Evolutionary conservation across 768 basidiomycete species (phyloP).

Genomic region (Xanthoconium stramineum): DNA sequence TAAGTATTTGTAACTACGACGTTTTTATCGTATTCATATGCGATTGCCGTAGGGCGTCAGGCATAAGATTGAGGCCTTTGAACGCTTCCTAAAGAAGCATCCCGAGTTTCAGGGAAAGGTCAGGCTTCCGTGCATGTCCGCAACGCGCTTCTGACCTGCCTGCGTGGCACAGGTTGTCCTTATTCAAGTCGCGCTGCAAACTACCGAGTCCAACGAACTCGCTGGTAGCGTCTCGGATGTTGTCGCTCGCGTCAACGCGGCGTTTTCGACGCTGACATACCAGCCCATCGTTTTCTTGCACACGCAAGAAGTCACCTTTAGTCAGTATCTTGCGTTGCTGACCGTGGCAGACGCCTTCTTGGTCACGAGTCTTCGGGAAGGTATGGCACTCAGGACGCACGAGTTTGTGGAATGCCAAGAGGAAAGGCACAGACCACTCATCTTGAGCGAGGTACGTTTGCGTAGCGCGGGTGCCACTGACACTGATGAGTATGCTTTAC

Average conservation of each 20-base stretch:
- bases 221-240: constrained; percentile 69
- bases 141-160: neutral
- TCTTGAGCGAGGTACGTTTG: constrained; percentile 65
- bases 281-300: constrained; percentile 86
- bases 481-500: neutral
- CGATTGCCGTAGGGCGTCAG: constrained; percentile 53
- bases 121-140: neutral
- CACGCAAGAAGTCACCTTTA: constrained; percentile 80
- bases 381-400: constrained; percentile 80
- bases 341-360: constrained; percentile 84
- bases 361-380: constrained; percentile 80
- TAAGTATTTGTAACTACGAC: constrained; percentile 11
- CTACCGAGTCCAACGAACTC: constrained; percentile 70
- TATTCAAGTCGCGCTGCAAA: constrained; percentile 85
- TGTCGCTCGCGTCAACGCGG: constrained; percentile 77
- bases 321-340: constrained; percentile 78
- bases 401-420: constrained; percentile 88
- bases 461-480: neutral
- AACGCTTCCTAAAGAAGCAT: constrained; percentile 72
- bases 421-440: constrained; percentile 59
- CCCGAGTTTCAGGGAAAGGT: constrained; percentile 81
- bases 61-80: constrained; percentile 83
- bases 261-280: constrained; percentile 81
- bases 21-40: neutral
- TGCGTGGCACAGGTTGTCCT: constrained; percentile 56